These are phyloP conservation scores for Aspergillus texensis DNA, from an alignment of 2,329 filamentous ascomycete species.

Conservation along the genomic window DNA sequence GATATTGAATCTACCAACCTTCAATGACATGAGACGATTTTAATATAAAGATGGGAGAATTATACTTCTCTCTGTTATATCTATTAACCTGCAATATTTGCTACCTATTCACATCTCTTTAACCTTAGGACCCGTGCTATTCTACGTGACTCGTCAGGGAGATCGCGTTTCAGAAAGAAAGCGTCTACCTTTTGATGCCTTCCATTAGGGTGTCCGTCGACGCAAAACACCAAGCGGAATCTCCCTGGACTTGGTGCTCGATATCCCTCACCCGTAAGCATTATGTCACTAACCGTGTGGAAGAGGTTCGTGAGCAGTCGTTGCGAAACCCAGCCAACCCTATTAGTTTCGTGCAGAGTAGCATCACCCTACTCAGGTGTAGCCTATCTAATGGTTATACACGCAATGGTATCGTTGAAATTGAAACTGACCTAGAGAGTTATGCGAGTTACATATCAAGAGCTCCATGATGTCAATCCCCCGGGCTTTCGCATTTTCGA, in stretches of 20 bases:
- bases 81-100: neutral
- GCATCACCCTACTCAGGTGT: neutral
- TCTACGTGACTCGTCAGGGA: neutral
- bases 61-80: neutral
- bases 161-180: neutral
- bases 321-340: neutral
- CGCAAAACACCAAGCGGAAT: neutral
- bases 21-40: too few species aligned
- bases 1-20: too few species aligned
- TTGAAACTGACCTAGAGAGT: neutral
- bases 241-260: neutral
- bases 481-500: neutral
- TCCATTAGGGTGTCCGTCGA: neutral
- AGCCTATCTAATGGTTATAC: neutral
- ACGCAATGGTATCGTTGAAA: fast-evolving
- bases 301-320: neutral
- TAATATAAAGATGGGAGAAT: neutral
- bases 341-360: neutral
- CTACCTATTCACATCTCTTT: neutral
- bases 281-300: neutral
- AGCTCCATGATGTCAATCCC: neutral
- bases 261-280: neutral
- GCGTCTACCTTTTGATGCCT: neutral
- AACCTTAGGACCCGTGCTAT: neutral
- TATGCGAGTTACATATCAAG: neutral